phyloP scores from a whole-genome alignment of 192 early-diverging fungal species.

The Podila minutissima region DNA sequence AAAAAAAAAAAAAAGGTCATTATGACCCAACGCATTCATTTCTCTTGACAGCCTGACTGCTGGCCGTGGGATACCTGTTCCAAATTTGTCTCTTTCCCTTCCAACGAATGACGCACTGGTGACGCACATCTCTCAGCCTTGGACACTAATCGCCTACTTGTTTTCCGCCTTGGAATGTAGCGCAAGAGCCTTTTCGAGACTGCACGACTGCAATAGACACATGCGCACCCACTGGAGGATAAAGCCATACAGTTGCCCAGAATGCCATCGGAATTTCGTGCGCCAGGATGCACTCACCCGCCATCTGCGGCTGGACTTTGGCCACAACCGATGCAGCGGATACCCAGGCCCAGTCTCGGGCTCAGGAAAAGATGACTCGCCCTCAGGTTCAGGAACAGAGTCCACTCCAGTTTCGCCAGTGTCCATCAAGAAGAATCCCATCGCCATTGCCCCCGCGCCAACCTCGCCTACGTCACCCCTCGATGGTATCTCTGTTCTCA shows the following conservation, averaged over 20 bases:
- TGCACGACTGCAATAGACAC: slow-evolving; percentile 81
- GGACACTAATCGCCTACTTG: not conserved
- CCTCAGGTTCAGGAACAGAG: not conserved
- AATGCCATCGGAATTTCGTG: slow-evolving; percentile 77
- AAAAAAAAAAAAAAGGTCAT: too few species aligned
- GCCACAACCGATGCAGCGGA: slow-evolving; percentile 48
- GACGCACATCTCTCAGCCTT: not conserved
- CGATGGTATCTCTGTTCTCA: too few species aligned
- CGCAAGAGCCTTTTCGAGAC: slow-evolving; percentile 67
- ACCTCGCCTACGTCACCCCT: slow-evolving; percentile 15
- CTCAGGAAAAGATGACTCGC: not conserved
- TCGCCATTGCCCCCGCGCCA: not conserved
- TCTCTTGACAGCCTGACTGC: too few species aligned
- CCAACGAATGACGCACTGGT: not conserved
- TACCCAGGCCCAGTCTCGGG: slow-evolving; percentile 38
- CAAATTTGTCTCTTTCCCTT: not conserved
- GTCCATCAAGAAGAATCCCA: slow-evolving; percentile 1
- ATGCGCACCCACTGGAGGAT: slow-evolving; percentile 78
- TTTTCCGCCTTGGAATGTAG: slow-evolving; percentile 3
- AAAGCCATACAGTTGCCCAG: slow-evolving; percentile 80
- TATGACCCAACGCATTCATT: too few species aligned
- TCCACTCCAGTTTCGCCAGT: slow-evolving; percentile 8
- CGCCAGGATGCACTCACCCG: slow-evolving; percentile 46
- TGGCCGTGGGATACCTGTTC: too few species aligned
- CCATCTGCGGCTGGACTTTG: slow-evolving; percentile 45